These are phyloP conservation scores for Didymellaceae sp. DNA, from an alignment of 2,329 filamentous ascomycete species.

Conservation along the genomic window DNA sequence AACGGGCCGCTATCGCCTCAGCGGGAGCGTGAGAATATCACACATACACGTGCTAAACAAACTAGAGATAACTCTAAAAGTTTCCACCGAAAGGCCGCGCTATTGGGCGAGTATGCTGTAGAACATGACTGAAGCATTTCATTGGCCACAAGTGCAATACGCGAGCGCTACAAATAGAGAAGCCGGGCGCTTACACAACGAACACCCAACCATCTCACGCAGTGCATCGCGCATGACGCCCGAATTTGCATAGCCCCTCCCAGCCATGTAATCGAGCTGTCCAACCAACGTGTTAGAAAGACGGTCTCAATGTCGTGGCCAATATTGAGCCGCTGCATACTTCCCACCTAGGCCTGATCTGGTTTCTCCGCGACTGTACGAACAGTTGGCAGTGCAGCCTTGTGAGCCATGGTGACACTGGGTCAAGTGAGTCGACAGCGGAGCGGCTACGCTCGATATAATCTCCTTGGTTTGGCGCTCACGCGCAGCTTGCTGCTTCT, in stretches of 20 bases:
- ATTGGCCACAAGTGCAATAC: slow-evolving; percentile 36
- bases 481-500: slow-evolving; percentile 33
- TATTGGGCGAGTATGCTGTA: slow-evolving; percentile 41
- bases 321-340: slow-evolving; percentile 42
- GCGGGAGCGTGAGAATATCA: neutral
- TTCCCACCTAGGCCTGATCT: slow-evolving; percentile 30
- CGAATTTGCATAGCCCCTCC: slow-evolving; percentile 22
- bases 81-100: slow-evolving; percentile 19
- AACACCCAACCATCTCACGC: slow-evolving; percentile 41
- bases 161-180: slow-evolving; percentile 40
- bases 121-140: slow-evolving; percentile 17
- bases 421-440: slow-evolving; percentile 29
- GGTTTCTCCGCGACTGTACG: slow-evolving; percentile 37
- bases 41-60: slow-evolving; percentile 13
- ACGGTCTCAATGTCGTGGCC: slow-evolving; percentile 45
- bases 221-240: slow-evolving; percentile 31
- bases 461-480: slow-evolving; percentile 37
- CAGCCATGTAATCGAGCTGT: slow-evolving; percentile 14
- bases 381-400: slow-evolving; percentile 38
- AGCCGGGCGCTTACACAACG: slow-evolving; percentile 41
- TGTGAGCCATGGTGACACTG: slow-evolving; percentile 38
- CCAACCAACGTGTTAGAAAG: slow-evolving; percentile 37
- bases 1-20: slow-evolving; percentile 17
- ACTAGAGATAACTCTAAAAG: neutral
- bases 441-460: slow-evolving; percentile 47